Conservation (phyloP, 2,329 filamentous ascomycete species). For the Myotisia sp. region DNA sequence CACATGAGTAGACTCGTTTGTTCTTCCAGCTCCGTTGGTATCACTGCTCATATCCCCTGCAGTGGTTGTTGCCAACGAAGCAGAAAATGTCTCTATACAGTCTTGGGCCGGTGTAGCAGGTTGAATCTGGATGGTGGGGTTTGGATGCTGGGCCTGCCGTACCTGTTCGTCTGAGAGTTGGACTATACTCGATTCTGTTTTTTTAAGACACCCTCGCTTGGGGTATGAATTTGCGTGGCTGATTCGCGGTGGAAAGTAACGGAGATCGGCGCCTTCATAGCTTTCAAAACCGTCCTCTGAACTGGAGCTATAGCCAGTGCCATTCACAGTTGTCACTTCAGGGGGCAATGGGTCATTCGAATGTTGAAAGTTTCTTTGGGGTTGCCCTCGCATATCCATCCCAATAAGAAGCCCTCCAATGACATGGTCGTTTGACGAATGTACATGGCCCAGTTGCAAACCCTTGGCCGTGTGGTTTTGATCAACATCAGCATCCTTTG, state of each 20-base stretch:
- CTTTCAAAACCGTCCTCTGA: slow-evolving; percentile 33
- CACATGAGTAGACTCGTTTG: neutral
- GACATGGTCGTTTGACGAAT: slow-evolving; percentile 39
- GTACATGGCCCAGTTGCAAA: too few species aligned
- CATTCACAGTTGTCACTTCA: slow-evolving; percentile 56
- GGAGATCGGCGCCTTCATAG: slow-evolving; percentile 21
- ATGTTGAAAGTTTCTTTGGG: slow-evolving; percentile 14
- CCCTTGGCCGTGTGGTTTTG: slow-evolving; percentile 8
- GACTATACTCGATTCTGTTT: neutral
- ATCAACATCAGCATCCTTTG: slow-evolving; percentile 4
- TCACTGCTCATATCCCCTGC: too few species aligned
- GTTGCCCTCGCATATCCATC: slow-evolving; percentile 21
- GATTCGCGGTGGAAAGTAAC: neutral
- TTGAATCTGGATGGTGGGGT: slow-evolving; percentile 33
- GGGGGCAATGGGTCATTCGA: slow-evolving; percentile 54
- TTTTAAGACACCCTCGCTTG: neutral
- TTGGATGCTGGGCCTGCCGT: slow-evolving; percentile 6
- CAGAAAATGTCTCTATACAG: neutral
- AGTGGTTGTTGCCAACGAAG: too few species aligned
- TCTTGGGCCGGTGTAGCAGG: slow-evolving; percentile 35
- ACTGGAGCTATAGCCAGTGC: slow-evolving; percentile 49
- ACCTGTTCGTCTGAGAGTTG: neutral
- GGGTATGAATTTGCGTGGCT: slow-evolving; percentile 6
- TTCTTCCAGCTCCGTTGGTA: slow-evolving; percentile 3
- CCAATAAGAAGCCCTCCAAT: slow-evolving; percentile 38